Evolutionary conservation across 139 green algal genomes (phyloP).

Genomic region (Coccomyxa sp.): DNA sequence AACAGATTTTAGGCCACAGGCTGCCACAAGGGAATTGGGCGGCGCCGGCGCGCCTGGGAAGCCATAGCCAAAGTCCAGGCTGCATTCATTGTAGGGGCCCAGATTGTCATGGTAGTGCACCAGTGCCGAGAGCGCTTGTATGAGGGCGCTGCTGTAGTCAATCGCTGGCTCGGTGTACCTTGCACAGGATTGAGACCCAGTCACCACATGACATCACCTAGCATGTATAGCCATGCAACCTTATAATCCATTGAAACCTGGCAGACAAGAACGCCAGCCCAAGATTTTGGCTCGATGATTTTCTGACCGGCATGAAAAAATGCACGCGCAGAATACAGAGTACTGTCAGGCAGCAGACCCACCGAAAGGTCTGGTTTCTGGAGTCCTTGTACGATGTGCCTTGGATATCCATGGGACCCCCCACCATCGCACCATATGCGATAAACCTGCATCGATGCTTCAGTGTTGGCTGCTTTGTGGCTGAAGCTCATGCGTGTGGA

Average conservation of each 20-base stretch:
- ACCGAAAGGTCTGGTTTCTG: too few relatives aligned
- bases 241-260: too few relatives aligned
- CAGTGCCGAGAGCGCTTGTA: not conserved
- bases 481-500: not conserved
- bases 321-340: too few relatives aligned
- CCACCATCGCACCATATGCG: not conserved
- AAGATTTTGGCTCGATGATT: not conserved
- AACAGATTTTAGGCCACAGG: not conserved
- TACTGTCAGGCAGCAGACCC: too few relatives aligned
- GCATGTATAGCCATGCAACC: too few relatives aligned
- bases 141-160: not conserved
- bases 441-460: not conserved
- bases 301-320: too few relatives aligned
- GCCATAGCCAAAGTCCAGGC: not conserved
- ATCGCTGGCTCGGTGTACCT: not conserved
- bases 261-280: too few relatives aligned
- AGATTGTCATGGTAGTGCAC: not conserved
- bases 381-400: not conserved
- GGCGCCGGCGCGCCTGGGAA: too few relatives aligned
- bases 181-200: too few relatives aligned
- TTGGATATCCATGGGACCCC: not conserved
- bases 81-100: not conserved
- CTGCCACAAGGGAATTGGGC: not conserved
- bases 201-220: too few relatives aligned
- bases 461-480: not conserved